Base-by-base conservation (phyloP, 1,284 basidiomycete genomes). In the Malassezia yamatoensis region DNA sequence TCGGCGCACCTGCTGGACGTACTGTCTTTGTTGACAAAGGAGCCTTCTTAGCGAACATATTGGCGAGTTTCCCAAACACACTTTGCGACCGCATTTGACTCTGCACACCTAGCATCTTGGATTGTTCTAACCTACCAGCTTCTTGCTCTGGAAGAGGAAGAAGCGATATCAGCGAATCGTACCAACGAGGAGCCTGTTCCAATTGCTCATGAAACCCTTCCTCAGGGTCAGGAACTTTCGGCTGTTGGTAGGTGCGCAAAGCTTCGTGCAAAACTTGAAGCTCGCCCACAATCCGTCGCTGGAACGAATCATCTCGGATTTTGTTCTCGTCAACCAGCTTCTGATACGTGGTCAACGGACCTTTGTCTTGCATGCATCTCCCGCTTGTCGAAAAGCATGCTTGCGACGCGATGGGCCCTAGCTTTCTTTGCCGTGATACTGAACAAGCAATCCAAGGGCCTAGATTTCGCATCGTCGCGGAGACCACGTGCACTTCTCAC, bases 211-310 rank as follows among this genome's bases (percentile, higher is more conserved):
- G 35, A n/a, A 63, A 24, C n/a, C 60, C 53, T n/a, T 49, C 62
- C 54, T 68, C 66, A 7, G 62, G 62, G 46, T 61, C 68, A 0
- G 66, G 66, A 10, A 65, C 64, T 3, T 58, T 33, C 10, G 47
- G 47, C 40, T 68, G 70, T 46, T 65, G 49, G 78, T 96, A 96
- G 15, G 76, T 72, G 53, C 80, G 70, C 53, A 98, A 79, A 48
- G 83, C 79, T 56, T 87, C 80, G 76, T 94, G 85, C 58, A 96
- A 77, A 46, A 80, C 77, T 75, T 96, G 86, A 12, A 98, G 80
- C 63, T 84, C 82, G 70, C 83, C 78, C 57, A 96, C 84, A 65
- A 96, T 93, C 34, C 80, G 80, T 34, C 83, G 83, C 76, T 98
- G 93, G 77, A 90, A 84, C 8, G 81, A 80, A 72, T 98, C 93